phyloP scores from a whole-genome alignment of 2,329 filamentous ascomycete genomes.

The Apiospora aurea region DNA sequence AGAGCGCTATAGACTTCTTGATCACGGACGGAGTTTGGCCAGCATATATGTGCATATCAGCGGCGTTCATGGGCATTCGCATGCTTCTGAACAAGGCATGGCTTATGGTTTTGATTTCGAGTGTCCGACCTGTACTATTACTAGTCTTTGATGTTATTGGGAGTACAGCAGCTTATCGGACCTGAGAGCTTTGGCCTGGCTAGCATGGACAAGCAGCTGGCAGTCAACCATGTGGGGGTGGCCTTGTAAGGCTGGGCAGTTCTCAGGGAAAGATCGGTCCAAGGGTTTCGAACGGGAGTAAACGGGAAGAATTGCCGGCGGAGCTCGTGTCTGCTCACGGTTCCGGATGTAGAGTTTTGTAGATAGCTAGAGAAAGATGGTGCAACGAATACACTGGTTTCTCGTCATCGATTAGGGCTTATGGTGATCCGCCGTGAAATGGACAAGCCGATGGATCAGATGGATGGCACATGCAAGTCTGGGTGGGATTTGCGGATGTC shows the following conservation, averaged over 20 bases:
- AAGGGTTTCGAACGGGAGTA: not conserved
- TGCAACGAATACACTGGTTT: conserved; percentile 15
- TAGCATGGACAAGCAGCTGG: too few relatives aligned
- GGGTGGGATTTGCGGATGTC: not conserved
- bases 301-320: not conserved
- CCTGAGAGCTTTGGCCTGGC: not conserved
- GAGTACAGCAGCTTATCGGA: not conserved
- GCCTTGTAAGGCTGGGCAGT: not conserved
- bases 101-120: not conserved
- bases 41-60: conserved; percentile 20
- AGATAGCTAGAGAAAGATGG: conserved; percentile 17
- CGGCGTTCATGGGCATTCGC: conserved; percentile 22
- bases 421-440: not conserved
- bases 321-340: not conserved
- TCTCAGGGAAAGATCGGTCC: too few relatives aligned
- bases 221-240: not conserved
- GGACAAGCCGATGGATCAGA: not conserved
- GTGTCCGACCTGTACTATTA: not conserved
- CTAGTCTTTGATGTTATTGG: conserved; percentile 2
- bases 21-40: conserved; percentile 17
- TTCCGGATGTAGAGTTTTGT: conserved; percentile 11
- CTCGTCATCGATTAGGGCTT: not conserved
- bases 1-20: conserved; percentile 19
- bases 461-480: not conserved
- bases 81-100: not conserved